Percentiles rank a stretch among this genome's conserved stretches.
These are phyloP conservation scores for Adenanthera pavonina DNA, from an alignment of 306 rosid species.

Conservation along the genomic window DNA sequence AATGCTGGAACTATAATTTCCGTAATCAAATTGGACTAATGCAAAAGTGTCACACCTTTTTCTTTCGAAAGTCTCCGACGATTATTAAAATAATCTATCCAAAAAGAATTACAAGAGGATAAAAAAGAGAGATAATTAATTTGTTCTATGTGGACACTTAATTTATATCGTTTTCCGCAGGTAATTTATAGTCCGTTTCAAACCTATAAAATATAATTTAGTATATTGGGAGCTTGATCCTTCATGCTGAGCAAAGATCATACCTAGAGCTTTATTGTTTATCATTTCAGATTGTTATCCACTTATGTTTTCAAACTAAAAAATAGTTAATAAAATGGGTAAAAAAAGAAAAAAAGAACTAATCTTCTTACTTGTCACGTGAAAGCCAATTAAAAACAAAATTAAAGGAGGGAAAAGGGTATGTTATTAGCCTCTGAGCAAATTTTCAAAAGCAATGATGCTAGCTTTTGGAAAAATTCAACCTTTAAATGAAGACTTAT, in stretches of 20 bases:
- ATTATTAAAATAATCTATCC: constrained; percentile 18
- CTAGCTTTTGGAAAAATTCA: constrained; percentile 39
- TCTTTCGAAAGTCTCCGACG: constrained; percentile 1
- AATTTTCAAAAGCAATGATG: constrained; percentile 38
- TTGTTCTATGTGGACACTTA: constrained; percentile 23
- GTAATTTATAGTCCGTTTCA: constrained; percentile 18
- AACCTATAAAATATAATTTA: neutral
- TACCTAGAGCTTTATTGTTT: constrained; percentile 4
- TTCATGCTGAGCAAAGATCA: constrained; percentile 10
- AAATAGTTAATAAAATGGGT: neutral
- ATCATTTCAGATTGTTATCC: constrained; percentile 32
- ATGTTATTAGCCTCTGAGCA: neutral
- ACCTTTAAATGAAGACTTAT: constrained; percentile 62
- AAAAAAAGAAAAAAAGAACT: neutral
- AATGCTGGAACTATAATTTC: neutral
- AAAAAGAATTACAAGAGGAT: constrained; percentile 28
- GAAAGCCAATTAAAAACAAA: neutral
- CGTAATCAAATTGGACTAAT: constrained; percentile 32
- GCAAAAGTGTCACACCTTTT: constrained; percentile 35
- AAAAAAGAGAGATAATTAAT: constrained; percentile 6
- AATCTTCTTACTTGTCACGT: neutral
- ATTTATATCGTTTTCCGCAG: constrained; percentile 28
- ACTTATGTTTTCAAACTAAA: neutral
- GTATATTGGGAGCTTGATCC: constrained; percentile 15
- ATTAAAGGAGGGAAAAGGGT: neutral